Evolutionary conservation across 2,329 filamentous ascomycete genomes (phyloP).

Genomic region (Didymella pomorum): DNA sequence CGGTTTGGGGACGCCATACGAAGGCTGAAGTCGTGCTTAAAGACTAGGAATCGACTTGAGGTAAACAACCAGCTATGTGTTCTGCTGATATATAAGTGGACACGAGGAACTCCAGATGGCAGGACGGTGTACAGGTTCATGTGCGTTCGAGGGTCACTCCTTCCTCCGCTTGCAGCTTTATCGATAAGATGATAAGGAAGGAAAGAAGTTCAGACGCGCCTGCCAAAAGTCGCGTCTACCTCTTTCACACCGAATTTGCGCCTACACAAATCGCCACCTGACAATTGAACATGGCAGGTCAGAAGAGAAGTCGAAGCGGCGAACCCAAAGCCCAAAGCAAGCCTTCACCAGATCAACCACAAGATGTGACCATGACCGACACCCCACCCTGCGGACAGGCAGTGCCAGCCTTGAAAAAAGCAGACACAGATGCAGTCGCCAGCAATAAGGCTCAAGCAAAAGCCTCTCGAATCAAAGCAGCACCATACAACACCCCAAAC

Average conservation of each 20-base stretch:
- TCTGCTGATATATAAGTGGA: background rate
- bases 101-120: background rate
- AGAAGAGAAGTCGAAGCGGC: constrained; percentile 38
- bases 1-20: background rate
- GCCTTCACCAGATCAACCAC: background rate
- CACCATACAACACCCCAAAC: background rate
- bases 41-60: background rate
- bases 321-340: constrained; percentile 26
- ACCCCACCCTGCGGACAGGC: constrained; percentile 15
- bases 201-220: constrained; percentile 25
- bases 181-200: constrained; percentile 23
- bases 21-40: background rate
- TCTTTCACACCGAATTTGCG: background rate
- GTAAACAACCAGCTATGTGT: background rate
- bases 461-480: constrained; percentile 8
- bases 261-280: background rate
- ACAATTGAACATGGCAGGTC: constrained; percentile 27
- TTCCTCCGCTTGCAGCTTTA: constrained; percentile 10
- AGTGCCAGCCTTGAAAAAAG: constrained; percentile 27
- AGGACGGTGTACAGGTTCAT: too few species aligned
- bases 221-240: constrained; percentile 5
- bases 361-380: background rate
- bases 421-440: constrained; percentile 10
- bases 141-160: background rate
- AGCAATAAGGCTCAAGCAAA: background rate